Evolutionary conservation across 495 filamentous ascomycete genomes (phyloP).

Genomic region (Lasiosphaeria ovina): DNA sequence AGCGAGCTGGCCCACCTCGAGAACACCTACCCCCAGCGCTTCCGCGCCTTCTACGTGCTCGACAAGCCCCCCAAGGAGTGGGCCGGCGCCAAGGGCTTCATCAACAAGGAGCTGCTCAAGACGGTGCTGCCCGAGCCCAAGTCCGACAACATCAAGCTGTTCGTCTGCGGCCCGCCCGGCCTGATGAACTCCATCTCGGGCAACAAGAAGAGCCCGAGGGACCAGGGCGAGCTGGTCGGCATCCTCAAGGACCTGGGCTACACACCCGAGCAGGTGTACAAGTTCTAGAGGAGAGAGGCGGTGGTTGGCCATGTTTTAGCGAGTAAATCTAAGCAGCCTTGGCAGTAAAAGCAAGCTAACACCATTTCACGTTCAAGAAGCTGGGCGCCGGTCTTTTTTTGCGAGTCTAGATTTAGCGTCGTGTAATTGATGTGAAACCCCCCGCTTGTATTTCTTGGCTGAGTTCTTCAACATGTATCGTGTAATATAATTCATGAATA

Average conservation of each 20-base stretch:
- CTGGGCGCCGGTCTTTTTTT: too few relatives aligned
- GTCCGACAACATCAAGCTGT: slow-evolving; percentile 86
- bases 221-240: slow-evolving; percentile 89
- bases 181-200: slow-evolving; percentile 94
- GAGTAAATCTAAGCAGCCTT: too few relatives aligned
- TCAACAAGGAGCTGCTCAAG: slow-evolving; percentile 88
- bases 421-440: too few relatives aligned
- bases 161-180: slow-evolving; percentile 84
- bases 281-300: slow-evolving; percentile 60
- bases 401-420: too few relatives aligned
- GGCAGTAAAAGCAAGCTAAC: too few relatives aligned
- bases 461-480: too few relatives aligned
- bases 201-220: slow-evolving; percentile 78
- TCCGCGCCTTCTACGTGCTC: slow-evolving; percentile 85
- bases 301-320: too few relatives aligned
- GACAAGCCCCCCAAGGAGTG: slow-evolving; percentile 83
- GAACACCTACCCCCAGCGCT: slow-evolving; percentile 90
- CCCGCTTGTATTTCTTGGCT: too few relatives aligned
- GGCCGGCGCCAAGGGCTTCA: slow-evolving; percentile 70
- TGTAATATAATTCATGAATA: too few relatives aligned
- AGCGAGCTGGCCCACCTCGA: slow-evolving; percentile 76
- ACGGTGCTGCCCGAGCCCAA: slow-evolving; percentile 88
- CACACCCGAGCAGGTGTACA: slow-evolving; percentile 90
- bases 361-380: too few relatives aligned
- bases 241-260: slow-evolving; percentile 89